Base-by-base conservation (phyloP, 1,284 basidiomycete species). In the Mycena sp. region DNA sequence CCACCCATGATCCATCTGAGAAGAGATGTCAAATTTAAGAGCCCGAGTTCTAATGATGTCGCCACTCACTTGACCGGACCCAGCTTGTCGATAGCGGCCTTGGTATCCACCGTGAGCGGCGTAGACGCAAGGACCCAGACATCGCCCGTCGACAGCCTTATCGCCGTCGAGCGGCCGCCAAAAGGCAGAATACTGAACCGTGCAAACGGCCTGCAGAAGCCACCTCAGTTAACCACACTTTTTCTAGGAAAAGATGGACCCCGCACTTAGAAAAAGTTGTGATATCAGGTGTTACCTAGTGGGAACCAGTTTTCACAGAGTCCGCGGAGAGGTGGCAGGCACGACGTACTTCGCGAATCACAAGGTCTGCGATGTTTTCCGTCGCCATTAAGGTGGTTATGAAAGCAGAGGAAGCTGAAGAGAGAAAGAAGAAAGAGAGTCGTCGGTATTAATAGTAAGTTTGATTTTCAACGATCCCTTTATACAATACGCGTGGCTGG, bases 61-160 rank as follows among this genome's bases (percentile, higher is more conserved):
- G 16, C 32, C 54, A 73, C 83, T 63, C 64, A 90, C 86, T 89
- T 90, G 38, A 97, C 93, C 38, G 88, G 84, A 0, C 95, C 94
- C 5, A 97, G 79, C 48, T 87, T 82, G 52, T 89, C 83, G 26
- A 97, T 76, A 58, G 87, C 91, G 3, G 80, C 70, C 73, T 89
- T 91, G 2, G 93, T 96, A 38, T 88, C 88, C 9, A 83, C 78
- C 45, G 90, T 88, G 53, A 95, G 78, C 0, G 93, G 93, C 6
- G 93, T 94, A 2, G 93, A 96, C 1, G 94, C 94, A 29, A 97
- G 82, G 1, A 98, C 81, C 88, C 94, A 96, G 26, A 97, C 87
- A 5, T 86, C 88, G 25, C 90, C 88, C 52, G 85, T 83, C 41
- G 78, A 80, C 58, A 97, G 80, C 75, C 85, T 88, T 71, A 98